Conservation (phyloP, 495 filamentous ascomycete species). For the Xylaria castorea region DNA sequence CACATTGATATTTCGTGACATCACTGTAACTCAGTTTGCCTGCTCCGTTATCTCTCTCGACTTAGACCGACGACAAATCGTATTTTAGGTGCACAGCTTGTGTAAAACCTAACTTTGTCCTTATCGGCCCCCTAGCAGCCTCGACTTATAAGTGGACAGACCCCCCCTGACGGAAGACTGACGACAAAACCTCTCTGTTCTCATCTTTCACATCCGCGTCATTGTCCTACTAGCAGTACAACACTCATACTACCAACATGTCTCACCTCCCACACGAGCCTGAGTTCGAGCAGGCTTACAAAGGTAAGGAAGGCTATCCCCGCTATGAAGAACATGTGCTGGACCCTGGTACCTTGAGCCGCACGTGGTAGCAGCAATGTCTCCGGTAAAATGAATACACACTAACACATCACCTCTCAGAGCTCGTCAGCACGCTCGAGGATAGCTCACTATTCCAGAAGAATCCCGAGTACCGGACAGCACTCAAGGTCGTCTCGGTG, state of each 20-base stretch:
- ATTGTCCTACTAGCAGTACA: background rate
- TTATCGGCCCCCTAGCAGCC: background rate
- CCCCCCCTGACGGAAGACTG: background rate
- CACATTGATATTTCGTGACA: background rate
- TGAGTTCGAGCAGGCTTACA: conserved; percentile 99
- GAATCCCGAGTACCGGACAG: conserved; percentile 91
- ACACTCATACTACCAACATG: conserved; percentile 57
- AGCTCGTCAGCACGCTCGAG: conserved; percentile 93
- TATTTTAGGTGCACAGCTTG: conserved; percentile 8
- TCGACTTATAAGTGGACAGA: conserved; percentile 10
- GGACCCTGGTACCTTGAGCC: background rate
- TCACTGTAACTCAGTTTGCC: background rate
- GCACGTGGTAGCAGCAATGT: background rate
- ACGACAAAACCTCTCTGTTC: background rate
- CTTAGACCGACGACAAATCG: background rate
- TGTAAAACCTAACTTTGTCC: conserved; percentile 5
- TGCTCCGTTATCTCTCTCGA: background rate
- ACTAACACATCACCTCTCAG: conserved; percentile 51
- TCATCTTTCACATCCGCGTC: background rate
- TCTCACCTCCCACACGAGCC: conserved; percentile 87
- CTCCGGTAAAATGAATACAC: background rate
- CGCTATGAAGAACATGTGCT: background rate
- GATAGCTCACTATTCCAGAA: conserved; percentile 91
- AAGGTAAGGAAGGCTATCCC: conserved; percentile 64
- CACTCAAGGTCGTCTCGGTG: conserved; percentile 84